Percentiles rank a stretch among this genome's conserved stretches.
These are phyloP conservation scores for Mortierella hygrophila DNA, from an alignment of 192 early-diverging fungal species.

Conservation along the genomic window DNA sequence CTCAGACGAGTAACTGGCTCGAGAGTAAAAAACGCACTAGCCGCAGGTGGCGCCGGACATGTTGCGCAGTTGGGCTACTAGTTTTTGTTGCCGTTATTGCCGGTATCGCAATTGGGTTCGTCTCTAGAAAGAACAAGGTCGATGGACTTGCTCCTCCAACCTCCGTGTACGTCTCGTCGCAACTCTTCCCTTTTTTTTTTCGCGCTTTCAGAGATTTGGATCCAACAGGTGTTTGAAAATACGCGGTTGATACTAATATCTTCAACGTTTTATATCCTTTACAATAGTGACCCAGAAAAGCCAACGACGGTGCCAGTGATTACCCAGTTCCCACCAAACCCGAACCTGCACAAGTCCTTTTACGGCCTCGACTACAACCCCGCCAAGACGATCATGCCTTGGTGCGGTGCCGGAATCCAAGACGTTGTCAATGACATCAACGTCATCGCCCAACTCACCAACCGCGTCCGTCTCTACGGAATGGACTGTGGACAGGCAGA, in stretches of 20 bases:
- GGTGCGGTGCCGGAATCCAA: constrained; percentile 53
- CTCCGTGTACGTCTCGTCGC: not conserved
- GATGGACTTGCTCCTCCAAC: constrained; percentile 41
- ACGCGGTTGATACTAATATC: not conserved
- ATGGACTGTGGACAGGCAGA: constrained; percentile 60
- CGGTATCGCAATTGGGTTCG: constrained; percentile 31
- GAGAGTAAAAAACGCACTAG: constrained; percentile 27
- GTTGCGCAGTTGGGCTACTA: constrained; percentile 25
- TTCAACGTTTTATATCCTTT: not conserved
- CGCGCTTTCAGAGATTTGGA: not conserved
- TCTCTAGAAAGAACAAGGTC: constrained; percentile 28
- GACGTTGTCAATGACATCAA: constrained; percentile 56
- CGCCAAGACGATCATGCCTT: constrained; percentile 47
- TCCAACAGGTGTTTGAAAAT: not conserved
- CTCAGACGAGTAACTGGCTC: constrained; percentile 30
- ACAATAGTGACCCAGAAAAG: constrained; percentile 22
- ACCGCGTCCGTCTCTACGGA: constrained; percentile 59
- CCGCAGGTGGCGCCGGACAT: constrained; percentile 41
- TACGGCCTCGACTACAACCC: constrained; percentile 61
- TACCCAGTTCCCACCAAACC: constrained; percentile 44
- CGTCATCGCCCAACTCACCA: constrained; percentile 58
- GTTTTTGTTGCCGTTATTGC: constrained; percentile 26
- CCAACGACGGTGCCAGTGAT: constrained; percentile 21
- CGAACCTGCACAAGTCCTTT: constrained; percentile 52
- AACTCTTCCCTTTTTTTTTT: not conserved